Conservation (phyloP, 768 basidiomycete species). For the Fomitopsis pulvina region DNA sequence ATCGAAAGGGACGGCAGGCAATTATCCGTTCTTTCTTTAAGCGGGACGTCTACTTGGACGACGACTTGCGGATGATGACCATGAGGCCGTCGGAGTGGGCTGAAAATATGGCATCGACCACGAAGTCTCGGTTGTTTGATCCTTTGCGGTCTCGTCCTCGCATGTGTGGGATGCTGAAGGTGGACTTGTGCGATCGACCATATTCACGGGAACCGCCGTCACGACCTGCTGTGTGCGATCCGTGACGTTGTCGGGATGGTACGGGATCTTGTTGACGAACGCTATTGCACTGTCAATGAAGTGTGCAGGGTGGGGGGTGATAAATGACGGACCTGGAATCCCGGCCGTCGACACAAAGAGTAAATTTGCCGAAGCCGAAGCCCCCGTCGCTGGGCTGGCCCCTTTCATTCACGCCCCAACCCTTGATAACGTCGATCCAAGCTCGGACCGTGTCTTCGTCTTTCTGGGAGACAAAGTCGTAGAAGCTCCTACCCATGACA, state of each 20-base stretch:
- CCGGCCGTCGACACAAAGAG: slow-evolving; percentile 47
- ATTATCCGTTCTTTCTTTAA: background rate
- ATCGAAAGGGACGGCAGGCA: background rate
- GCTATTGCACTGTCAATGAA: slow-evolving; percentile 8
- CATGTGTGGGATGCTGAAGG: slow-evolving; percentile 5
- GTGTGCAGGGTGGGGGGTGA: background rate
- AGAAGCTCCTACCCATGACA: slow-evolving; percentile 62
- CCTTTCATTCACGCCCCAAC: slow-evolving; percentile 80
- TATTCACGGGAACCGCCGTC: slow-evolving; percentile 7
- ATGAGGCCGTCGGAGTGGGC: slow-evolving; percentile 82
- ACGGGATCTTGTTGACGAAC: slow-evolving; percentile 22
- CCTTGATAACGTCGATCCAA: slow-evolving; percentile 75
- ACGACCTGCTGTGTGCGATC: slow-evolving; percentile 8
- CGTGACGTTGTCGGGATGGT: slow-evolving; percentile 25
- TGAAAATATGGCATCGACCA: slow-evolving; percentile 78
- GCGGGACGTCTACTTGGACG: background rate
- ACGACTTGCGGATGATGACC: slow-evolving; percentile 54
- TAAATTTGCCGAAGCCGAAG: slow-evolving; percentile 76
- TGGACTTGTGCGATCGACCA: slow-evolving; percentile 1
- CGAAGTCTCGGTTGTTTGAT: slow-evolving; percentile 23
- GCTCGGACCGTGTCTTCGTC: slow-evolving; percentile 62
- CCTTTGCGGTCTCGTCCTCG: slow-evolving; percentile 4
- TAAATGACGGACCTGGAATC: slow-evolving; percentile 46
- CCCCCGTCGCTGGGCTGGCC: slow-evolving; percentile 82
- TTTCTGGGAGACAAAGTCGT: slow-evolving; percentile 61